A percentile compares a stretch with the other conserved stretches of the same genome.
These are phyloP conservation scores for Cryphonectria nitschkei DNA, from an alignment of 2,329 filamentous ascomycete genomes.

Conservation along the genomic window DNA sequence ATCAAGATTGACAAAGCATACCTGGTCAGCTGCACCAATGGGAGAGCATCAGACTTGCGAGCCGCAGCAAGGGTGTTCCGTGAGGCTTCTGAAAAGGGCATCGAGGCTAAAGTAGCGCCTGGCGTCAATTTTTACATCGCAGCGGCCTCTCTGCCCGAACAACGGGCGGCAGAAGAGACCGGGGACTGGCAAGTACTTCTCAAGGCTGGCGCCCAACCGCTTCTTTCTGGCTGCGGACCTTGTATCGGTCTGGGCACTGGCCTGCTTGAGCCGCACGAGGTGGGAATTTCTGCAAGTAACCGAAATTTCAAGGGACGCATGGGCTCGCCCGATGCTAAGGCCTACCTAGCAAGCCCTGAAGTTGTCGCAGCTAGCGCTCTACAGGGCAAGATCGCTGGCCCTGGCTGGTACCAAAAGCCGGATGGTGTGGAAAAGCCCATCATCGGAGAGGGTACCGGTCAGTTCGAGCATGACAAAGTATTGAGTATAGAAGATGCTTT, in stretches of 20 bases:
- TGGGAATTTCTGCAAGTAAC: constrained; percentile 82
- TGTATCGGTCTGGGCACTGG: constrained; percentile 85
- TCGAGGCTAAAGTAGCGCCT: constrained; percentile 70
- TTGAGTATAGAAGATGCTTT: constrained; percentile 71
- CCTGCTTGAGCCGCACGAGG: constrained; percentile 80
- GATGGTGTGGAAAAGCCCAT: constrained; percentile 69
- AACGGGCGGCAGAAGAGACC: constrained; percentile 73
- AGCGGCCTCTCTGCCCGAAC: constrained; percentile 79
- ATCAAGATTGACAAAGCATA: constrained; percentile 91
- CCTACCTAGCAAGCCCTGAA: constrained; percentile 87
- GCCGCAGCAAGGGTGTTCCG: constrained; percentile 85
- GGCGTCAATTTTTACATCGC: constrained; percentile 88
- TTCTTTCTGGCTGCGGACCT: constrained; percentile 75
- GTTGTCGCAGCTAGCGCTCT: constrained; percentile 90
- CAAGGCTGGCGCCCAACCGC: constrained; percentile 70
- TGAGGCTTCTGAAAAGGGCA: constrained; percentile 65
- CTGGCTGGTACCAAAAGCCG: constrained; percentile 75
- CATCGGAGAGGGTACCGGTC: constrained; percentile 72
- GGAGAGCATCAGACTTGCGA: constrained; percentile 76
- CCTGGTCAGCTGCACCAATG: constrained; percentile 95
- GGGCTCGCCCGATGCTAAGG: constrained; percentile 78
- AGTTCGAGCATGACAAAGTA: constrained; percentile 65
- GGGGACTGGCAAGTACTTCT: constrained; percentile 85
- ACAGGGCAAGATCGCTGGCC: constrained; percentile 69
- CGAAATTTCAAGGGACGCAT: constrained; percentile 92